Conservation (phyloP, 192 early-diverging fungal species). For the Glomus cerebriforme region DNA sequence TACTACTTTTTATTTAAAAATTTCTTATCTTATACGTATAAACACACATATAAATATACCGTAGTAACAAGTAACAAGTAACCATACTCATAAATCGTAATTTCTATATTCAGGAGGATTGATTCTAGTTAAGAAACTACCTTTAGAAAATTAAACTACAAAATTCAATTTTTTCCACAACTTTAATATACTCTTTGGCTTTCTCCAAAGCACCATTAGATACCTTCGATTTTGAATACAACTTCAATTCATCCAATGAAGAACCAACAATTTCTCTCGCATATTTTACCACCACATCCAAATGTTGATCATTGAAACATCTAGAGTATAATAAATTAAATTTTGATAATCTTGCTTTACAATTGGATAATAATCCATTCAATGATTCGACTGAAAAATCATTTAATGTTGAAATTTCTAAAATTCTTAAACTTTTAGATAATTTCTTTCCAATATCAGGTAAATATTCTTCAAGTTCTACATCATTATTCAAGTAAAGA, state of each 20-base stretch:
- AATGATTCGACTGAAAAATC: not conserved
- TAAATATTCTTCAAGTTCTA: not conserved
- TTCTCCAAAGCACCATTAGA: not conserved
- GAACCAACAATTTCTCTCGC: not conserved
- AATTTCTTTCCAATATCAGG: not conserved
- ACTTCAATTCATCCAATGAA: not conserved
- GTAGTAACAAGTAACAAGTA: too few species aligned
- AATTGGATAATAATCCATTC: not conserved
- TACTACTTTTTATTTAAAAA: too few species aligned
- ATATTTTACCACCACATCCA: not conserved
- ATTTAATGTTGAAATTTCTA: not conserved
- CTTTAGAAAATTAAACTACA: not conserved
- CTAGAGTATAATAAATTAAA: not conserved
- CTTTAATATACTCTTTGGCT: not conserved
- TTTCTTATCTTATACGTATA: too few species aligned
- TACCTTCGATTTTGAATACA: not conserved
- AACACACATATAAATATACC: too few species aligned
- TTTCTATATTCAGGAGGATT: too few species aligned
- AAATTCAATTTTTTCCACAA: not conserved
- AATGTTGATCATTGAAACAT: not conserved
- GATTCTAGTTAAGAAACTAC: too few species aligned
- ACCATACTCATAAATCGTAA: too few species aligned
- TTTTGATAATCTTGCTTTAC: not conserved
- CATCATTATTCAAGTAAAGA: not conserved
- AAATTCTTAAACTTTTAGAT: not conserved